Evolutionary conservation across 768 basidiomycete genomes (phyloP).

Genomic region (Podaxis sp.): DNA sequence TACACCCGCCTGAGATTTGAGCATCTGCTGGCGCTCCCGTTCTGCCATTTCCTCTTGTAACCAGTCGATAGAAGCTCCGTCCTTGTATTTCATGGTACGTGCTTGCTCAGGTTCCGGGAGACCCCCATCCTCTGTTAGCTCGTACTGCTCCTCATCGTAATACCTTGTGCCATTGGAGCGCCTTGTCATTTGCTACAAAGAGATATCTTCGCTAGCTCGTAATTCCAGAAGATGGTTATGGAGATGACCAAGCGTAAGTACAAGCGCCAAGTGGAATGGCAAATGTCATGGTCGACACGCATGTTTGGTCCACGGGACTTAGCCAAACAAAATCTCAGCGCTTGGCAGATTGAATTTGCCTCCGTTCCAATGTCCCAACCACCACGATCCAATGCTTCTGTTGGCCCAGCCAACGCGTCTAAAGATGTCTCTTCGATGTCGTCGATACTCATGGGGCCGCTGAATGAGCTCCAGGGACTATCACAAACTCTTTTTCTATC

Average conservation of each 20-base stretch:
- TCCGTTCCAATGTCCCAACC: slow-evolving; percentile 7
- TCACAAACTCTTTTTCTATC: slow-evolving; percentile 73
- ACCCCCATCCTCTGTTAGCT: slow-evolving; percentile 44
- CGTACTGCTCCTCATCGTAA: slow-evolving; percentile 34
- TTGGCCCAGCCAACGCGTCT: slow-evolving; percentile 12
- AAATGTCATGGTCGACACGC: neutral
- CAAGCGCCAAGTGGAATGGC: neutral
- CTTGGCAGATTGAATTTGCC: neutral
- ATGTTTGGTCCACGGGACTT: slow-evolving; percentile 13
- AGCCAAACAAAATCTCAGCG: slow-evolving; percentile 8
- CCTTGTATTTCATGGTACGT: slow-evolving; percentile 44
- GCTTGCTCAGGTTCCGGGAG: slow-evolving; percentile 29
- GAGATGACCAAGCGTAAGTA: neutral
- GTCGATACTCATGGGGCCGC: slow-evolving; percentile 56
- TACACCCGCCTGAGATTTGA: slow-evolving; percentile 52
- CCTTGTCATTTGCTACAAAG: neutral
- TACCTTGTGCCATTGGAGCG: neutral
- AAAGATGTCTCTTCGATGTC: slow-evolving; percentile 52
- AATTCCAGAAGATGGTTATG: neutral
- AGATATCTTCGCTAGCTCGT: neutral
- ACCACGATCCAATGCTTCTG: slow-evolving; percentile 12
- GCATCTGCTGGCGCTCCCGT: slow-evolving; percentile 50
- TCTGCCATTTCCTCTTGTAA: slow-evolving; percentile 63
- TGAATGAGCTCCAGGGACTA: slow-evolving; percentile 60
- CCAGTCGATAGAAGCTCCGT: slow-evolving; percentile 71